Evolutionary conservation across 441 rosid species (phyloP).

Genomic region (Euphorbia corollata): DNA sequence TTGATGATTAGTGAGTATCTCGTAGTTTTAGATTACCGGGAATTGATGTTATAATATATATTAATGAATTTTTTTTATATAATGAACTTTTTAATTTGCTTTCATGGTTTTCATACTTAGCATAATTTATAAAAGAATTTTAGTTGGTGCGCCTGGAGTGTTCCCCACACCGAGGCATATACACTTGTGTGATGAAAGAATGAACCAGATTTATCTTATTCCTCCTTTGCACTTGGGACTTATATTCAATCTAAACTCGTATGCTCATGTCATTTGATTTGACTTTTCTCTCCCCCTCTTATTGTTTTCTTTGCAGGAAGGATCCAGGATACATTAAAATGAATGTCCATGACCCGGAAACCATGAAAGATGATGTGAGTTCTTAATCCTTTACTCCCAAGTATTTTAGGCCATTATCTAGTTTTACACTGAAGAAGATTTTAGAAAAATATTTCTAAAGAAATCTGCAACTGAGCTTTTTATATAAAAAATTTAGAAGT

Average conservation of each 20-base stretch:
- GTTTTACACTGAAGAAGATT: neutral
- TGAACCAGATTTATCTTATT: neutral
- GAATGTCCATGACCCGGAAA: slow-evolving; percentile 70
- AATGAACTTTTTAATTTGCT: too few relatives aligned
- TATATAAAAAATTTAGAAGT: neutral
- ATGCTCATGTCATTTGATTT: neutral
- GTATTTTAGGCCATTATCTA: slow-evolving; percentile 5
- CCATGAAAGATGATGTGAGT: slow-evolving; percentile 85
- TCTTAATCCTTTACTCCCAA: slow-evolving; percentile 17
- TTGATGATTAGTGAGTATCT: too few relatives aligned
- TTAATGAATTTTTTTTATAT: too few relatives aligned
- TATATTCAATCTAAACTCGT: neutral
- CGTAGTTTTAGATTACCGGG: too few relatives aligned
- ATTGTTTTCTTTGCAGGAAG: slow-evolving; percentile 50
- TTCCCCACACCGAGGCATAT: too few relatives aligned
- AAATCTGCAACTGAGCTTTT: neutral
- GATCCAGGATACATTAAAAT: slow-evolving; percentile 89
- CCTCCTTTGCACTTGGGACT: neutral
- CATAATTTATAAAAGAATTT: too few relatives aligned
- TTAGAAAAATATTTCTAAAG: neutral
- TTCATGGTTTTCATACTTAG: too few relatives aligned
- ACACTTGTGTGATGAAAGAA: slow-evolving; percentile 1
- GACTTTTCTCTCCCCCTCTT: slow-evolving; percentile 1
- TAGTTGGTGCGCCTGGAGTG: too few relatives aligned
- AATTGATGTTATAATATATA: too few relatives aligned